Percentiles rank a stretch among this genome's conserved stretches.
phyloP scores from a whole-genome alignment of 495 filamentous ascomycete genomes.

The Neurospora discreta region DNA sequence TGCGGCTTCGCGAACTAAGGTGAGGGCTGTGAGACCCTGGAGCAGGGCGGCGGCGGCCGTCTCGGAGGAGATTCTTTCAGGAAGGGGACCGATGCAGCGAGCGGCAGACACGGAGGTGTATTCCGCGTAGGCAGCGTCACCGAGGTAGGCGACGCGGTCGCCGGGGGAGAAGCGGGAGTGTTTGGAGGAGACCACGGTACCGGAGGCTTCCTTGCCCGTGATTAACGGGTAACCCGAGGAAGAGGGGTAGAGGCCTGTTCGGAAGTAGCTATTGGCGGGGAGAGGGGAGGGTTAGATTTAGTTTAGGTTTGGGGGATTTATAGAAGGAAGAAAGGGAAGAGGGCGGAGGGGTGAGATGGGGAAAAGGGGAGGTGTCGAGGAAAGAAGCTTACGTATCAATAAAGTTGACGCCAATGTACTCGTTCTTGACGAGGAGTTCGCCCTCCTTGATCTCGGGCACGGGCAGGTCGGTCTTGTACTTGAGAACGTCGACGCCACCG shows the following conservation, averaged over 20 bases:
- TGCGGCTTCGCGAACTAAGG: slow-evolving; percentile 69
- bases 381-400: slow-evolving; percentile 54
- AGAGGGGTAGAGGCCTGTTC: slow-evolving; percentile 72
- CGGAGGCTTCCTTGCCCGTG: slow-evolving; percentile 72
- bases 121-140: slow-evolving; percentile 59
- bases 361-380: not conserved
- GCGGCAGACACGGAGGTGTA: slow-evolving; percentile 49
- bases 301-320: slow-evolving; percentile 4
- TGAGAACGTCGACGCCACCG: slow-evolving; percentile 69
- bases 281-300: slow-evolving; percentile 1
- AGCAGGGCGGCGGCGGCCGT: slow-evolving; percentile 58
- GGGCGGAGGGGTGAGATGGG: slow-evolving; percentile 1
- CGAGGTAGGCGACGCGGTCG: slow-evolving; percentile 58
- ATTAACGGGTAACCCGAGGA: slow-evolving; percentile 51
- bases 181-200: slow-evolving; percentile 29
- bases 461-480: slow-evolving; percentile 63
- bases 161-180: slow-evolving; percentile 44
- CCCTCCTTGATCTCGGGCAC: slow-evolving; percentile 60
- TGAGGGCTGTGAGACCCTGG: slow-evolving; percentile 80
- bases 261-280: slow-evolving; percentile 57
- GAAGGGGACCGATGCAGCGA: slow-evolving; percentile 49
- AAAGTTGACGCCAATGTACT: slow-evolving; percentile 78
- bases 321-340: not conserved
- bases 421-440: slow-evolving; percentile 76
- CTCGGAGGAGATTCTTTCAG: slow-evolving; percentile 47